Conservation (phyloP, 2,329 filamentous ascomycete genomes). For the Alternaria novae-zelandiae region DNA sequence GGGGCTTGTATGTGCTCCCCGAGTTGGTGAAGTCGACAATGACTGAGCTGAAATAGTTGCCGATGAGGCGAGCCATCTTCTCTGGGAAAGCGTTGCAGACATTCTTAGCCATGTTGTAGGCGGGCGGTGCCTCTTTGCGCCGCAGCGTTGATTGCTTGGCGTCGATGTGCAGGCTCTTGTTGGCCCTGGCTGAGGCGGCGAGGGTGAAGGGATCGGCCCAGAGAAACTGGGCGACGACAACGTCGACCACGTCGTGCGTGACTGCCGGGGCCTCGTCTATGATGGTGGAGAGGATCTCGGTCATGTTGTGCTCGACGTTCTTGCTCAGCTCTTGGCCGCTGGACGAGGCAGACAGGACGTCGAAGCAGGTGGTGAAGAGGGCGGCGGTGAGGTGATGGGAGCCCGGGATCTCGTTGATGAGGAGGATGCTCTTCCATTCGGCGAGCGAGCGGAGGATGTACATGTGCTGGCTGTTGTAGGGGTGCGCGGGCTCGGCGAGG, state of each 20-base stretch:
- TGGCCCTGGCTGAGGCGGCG: slow-evolving; percentile 55
- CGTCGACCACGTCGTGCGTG: slow-evolving; percentile 82
- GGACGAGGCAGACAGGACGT: slow-evolving; percentile 81
- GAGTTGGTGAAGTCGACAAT: slow-evolving; percentile 78
- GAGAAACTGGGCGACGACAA: slow-evolving; percentile 94
- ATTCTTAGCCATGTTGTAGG: slow-evolving; percentile 95
- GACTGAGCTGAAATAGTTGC: slow-evolving; percentile 96
- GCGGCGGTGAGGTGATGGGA: slow-evolving; percentile 73
- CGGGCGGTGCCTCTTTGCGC: slow-evolving; percentile 86
- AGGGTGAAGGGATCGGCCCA: slow-evolving; percentile 75
- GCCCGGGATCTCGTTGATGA: slow-evolving; percentile 86
- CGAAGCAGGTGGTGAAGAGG: slow-evolving; percentile 90
- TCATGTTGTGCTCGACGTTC: slow-evolving; percentile 93
- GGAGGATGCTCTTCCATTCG: slow-evolving; percentile 91
- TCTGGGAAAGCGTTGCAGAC: slow-evolving; percentile 89
- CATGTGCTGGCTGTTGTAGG: slow-evolving; percentile 92
- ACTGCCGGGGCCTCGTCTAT: slow-evolving; percentile 85
- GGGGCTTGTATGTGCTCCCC: slow-evolving; percentile 24
- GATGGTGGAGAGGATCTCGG: slow-evolving; percentile 79
- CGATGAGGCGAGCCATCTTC: slow-evolving; percentile 93
- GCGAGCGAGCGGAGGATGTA: slow-evolving; percentile 88
- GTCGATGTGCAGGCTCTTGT: slow-evolving; percentile 63
- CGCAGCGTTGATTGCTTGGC: slow-evolving; percentile 81
- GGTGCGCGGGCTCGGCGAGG: slow-evolving; percentile 82
- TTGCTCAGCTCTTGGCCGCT: slow-evolving; percentile 86